Evolutionary conservation across 129 eudicot species (phyloP).

Genomic region (Flaveria robusta): DNA sequence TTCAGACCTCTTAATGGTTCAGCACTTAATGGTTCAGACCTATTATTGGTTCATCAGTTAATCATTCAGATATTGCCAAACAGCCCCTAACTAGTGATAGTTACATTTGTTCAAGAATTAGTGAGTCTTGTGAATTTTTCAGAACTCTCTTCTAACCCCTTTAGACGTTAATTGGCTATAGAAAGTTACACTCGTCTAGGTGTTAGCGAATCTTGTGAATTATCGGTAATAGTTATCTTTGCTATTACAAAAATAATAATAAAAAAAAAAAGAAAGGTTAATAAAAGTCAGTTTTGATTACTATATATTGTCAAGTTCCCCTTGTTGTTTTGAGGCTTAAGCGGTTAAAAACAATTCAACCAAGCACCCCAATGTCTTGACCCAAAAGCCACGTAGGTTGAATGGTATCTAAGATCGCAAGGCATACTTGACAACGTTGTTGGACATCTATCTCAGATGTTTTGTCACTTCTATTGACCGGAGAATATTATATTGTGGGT

Average conservation of each 20-base stretch:
- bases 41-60: too few species aligned
- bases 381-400: constrained; percentile 13
- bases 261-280: background rate
- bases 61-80: too few species aligned
- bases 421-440: constrained; percentile 28
- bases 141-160: too few species aligned
- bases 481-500: constrained; percentile 10
- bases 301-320: constrained; percentile 30
- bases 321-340: constrained; percentile 39
- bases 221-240: too few species aligned
- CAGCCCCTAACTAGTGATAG: too few species aligned
- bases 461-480: constrained; percentile 34
- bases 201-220: too few species aligned
- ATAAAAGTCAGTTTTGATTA: constrained; percentile 18
- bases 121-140: too few species aligned
- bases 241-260: background rate
- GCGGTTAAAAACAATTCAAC: constrained; percentile 33
- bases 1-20: too few species aligned
- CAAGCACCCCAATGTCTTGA: constrained; percentile 13
- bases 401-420: constrained; percentile 32
- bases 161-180: too few species aligned
- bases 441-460: constrained; percentile 17
- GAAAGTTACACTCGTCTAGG: too few species aligned
- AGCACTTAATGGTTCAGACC: too few species aligned
- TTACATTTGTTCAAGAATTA: too few species aligned